Base-by-base conservation (phyloP, 495 filamentous ascomycete genomes). In the Evernia prunastri region DNA sequence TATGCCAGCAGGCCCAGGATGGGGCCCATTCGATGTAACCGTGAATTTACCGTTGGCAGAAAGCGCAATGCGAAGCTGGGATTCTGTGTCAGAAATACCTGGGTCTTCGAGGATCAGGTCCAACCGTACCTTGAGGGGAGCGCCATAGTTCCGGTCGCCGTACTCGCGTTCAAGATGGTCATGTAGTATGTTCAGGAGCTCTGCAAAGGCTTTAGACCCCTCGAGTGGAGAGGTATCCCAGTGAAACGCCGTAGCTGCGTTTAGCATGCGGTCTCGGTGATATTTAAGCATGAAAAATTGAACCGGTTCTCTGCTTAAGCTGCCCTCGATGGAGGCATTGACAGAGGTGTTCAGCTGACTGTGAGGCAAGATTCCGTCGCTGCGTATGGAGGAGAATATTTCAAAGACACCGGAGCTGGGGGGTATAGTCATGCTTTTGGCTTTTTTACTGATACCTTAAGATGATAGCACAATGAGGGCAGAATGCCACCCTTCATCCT, bases 211-310 rank as follows among this genome's bases (percentile, higher is more conserved):
- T n/a, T 63, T 13, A 49, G 45, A 23, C 45, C 61, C 61, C 8
- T 63, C 10, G 29, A 40, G 40, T 36, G 1, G 59, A 43, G 1
- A 74, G 70, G 11, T 25, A 17, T 49, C 23, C 83, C 84, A 8
- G 63, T 78, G 69, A 74, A 91, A 96, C 64, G 89, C 76, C 36
- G 75, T 74, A 0, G 89, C 91, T 33, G 91, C 90, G 62, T 79
- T 77, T 53, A 91, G 80, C 70, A 97, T 84, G n/a, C 86, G 90
- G 69, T 94, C 88, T 27, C 83, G 85, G 73, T 97, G 93, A 73
- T 87, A 87, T 53, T 82, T 75, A 17, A 96, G 82, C 78, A 97
- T 89, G 76, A 96, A 96, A 70, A 94, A 88, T 2, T 85, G 85
- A n/a, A 83, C 86, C 25, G 78, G 65, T 25, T 10, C 11, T 49